Evolutionary conservation across 108 stramenopile genomes (phyloP).

Genomic region (Heterococcus sp.): DNA sequence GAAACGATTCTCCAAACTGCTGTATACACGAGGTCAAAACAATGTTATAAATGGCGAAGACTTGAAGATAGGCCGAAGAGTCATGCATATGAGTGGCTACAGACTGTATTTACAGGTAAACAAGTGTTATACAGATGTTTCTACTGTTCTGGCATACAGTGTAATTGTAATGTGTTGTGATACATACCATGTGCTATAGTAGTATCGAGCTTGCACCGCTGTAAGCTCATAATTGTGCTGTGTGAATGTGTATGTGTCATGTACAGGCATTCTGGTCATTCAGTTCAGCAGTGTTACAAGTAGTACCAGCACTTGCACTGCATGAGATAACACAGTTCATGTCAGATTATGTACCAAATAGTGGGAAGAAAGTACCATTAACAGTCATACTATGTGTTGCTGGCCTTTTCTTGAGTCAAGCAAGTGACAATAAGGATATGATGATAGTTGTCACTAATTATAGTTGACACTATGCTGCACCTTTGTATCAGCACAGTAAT

Average conservation of each 20-base stretch:
- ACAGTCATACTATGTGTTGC: slow-evolving; percentile 6
- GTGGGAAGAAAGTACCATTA: background rate
- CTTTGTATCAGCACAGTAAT: too few species aligned
- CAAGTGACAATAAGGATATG: too few species aligned
- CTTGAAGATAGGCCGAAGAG: slow-evolving; percentile 4
- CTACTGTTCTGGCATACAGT: too few species aligned
- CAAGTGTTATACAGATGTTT: too few species aligned
- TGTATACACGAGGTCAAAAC: slow-evolving; percentile 8
- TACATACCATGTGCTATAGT: too few species aligned
- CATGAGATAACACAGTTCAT: slow-evolving; percentile 30
- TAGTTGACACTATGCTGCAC: too few species aligned
- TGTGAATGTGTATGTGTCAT: too few species aligned
- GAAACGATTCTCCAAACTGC: slow-evolving; percentile 4
- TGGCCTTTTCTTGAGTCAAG: slow-evolving; percentile 21
- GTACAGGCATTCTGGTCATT: slow-evolving; percentile 18
- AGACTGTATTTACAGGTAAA: slow-evolving; percentile 2
- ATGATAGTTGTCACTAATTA: too few species aligned
- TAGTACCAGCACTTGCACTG: slow-evolving; percentile 14
- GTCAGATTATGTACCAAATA: slow-evolving; percentile 13
- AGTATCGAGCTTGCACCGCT: too few species aligned
- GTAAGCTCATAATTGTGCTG: too few species aligned
- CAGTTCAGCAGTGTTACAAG: slow-evolving; percentile 1
- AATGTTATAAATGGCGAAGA: slow-evolving; percentile 7
- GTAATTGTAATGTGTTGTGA: too few species aligned
- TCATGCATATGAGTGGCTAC: slow-evolving; percentile 20